Percentiles rank a stretch among this genome's conserved stretches.
These are phyloP conservation scores for Hypoxylon subgilvum DNA, from an alignment of 495 filamentous ascomycete genomes.

Conservation along the genomic window DNA sequence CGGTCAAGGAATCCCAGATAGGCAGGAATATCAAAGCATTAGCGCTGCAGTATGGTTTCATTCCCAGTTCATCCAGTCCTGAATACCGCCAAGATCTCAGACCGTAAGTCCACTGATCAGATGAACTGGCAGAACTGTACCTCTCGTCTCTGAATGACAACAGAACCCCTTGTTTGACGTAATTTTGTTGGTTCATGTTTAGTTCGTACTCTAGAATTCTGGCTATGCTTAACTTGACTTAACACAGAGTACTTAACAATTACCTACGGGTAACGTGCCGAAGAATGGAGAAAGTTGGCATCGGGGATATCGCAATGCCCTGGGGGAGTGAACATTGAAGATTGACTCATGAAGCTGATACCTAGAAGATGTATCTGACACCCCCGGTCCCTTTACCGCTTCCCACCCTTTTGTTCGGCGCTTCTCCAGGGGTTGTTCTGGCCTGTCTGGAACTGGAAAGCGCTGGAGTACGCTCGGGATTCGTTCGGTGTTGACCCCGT, in stretches of 20 bases:
- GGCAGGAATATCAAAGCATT: slow-evolving; percentile 24
- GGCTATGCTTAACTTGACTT: neutral
- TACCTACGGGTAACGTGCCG: too few relatives aligned
- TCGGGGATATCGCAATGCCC: slow-evolving; percentile 21
- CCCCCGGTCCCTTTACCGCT: too few relatives aligned
- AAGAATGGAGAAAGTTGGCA: neutral
- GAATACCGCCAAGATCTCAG: slow-evolving; percentile 16
- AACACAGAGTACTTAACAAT: slow-evolving; percentile 8
- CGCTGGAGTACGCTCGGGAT: slow-evolving; percentile 24
- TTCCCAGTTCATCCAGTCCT: neutral
- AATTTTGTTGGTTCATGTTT: slow-evolving; percentile 9
- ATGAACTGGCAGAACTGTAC: too few relatives aligned
- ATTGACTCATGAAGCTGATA: too few relatives aligned
- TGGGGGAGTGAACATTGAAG: too few relatives aligned
- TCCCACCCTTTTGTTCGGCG: slow-evolving; percentile 5
- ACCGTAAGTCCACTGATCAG: neutral
- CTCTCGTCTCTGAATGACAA: slow-evolving; percentile 15
- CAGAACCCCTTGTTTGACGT: slow-evolving; percentile 10
- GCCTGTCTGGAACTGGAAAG: slow-evolving; percentile 6
- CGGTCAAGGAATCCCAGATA: slow-evolving; percentile 19
- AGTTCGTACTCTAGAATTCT: neutral
- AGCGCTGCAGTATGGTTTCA: slow-evolving; percentile 11
- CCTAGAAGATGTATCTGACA: too few relatives aligned
- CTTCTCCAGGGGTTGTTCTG: neutral
- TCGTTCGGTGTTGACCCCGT: slow-evolving; percentile 24